phyloP scores from a whole-genome alignment of 2,329 filamentous ascomycete species.

The Apiospora phragmitis region DNA sequence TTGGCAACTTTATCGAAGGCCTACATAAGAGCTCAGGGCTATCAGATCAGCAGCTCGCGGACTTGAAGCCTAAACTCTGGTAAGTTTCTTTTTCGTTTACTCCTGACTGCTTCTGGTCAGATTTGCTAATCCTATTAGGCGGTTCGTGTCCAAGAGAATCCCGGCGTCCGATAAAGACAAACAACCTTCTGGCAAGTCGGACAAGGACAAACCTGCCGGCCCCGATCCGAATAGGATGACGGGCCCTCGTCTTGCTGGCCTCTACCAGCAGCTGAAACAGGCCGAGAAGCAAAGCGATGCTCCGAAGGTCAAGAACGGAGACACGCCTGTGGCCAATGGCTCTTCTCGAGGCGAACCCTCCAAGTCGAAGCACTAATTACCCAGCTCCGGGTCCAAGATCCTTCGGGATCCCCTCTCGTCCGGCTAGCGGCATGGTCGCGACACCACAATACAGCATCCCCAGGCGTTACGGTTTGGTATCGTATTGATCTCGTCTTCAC shows the following conservation, averaged over 20 bases:
- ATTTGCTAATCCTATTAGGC: constrained; percentile 26
- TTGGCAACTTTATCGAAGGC: constrained; percentile 36
- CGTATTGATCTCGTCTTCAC: constrained; percentile 29
- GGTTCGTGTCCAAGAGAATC: constrained; percentile 36
- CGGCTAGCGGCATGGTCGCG: background rate
- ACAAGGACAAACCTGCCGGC: constrained; percentile 22
- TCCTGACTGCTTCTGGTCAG: background rate
- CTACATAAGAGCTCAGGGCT: constrained; percentile 32
- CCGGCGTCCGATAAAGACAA: constrained; percentile 31
- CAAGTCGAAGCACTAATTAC: constrained; percentile 21
- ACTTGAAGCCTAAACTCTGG: constrained; percentile 37
- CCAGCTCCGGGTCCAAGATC: background rate
- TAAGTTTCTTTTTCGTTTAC: constrained; percentile 19
- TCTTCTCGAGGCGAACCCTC: constrained; percentile 28
- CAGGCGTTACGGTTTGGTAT: constrained; percentile 29
- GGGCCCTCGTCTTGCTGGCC: constrained; percentile 30
- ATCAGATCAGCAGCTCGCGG: constrained; percentile 28
- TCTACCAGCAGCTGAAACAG: constrained; percentile 34
- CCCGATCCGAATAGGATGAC: constrained; percentile 28
- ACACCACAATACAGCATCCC: constrained; percentile 29
- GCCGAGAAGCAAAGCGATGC: constrained; percentile 25
- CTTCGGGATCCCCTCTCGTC: background rate
- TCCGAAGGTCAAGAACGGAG: constrained; percentile 26
- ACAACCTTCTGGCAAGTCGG: constrained; percentile 20
- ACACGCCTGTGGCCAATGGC: constrained; percentile 26